Conservation (phyloP, 495 filamentous ascomycete species). For the Penicillium turbatum region DNA sequence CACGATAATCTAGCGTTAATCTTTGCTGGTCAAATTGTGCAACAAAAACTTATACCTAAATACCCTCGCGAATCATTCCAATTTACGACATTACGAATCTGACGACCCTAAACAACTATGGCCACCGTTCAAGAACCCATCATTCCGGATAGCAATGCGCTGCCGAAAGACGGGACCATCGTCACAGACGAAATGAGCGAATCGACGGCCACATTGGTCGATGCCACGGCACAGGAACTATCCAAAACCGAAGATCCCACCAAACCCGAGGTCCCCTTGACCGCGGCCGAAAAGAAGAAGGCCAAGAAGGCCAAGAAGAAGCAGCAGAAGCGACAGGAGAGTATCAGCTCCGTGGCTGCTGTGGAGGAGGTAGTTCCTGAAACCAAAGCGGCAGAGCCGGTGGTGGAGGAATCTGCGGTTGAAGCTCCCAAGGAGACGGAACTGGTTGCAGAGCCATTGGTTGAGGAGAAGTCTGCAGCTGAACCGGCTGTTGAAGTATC, state of each 20-base stretch:
- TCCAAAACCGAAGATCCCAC: background rate
- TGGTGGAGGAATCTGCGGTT: background rate
- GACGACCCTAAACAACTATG: slow-evolving; percentile 5
- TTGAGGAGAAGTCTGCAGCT: slow-evolving; percentile 2
- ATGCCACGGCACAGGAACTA: background rate
- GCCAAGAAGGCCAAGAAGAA: slow-evolving; percentile 5
- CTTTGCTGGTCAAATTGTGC: slow-evolving; percentile 13
- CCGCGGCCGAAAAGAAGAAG: slow-evolving; percentile 7
- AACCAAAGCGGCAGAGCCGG: slow-evolving; percentile 1
- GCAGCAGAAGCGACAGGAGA: slow-evolving; percentile 10
- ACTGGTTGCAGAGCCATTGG: background rate
- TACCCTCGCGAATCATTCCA: slow-evolving; percentile 1
- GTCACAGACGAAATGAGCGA: slow-evolving; percentile 1
- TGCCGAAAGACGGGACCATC: slow-evolving; percentile 3
- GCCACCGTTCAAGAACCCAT: slow-evolving; percentile 3
- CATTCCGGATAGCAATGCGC: background rate
- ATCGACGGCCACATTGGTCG: slow-evolving; percentile 4
- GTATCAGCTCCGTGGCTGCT: background rate
- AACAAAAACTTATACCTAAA: background rate
- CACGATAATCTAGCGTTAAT: slow-evolving; percentile 4
- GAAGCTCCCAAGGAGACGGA: slow-evolving; percentile 10
- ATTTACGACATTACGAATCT: slow-evolving; percentile 10
- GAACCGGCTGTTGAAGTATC: background rate
- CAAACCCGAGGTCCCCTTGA: slow-evolving; percentile 6
- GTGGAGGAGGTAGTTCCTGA: background rate